Evolutionary conservation across 495 filamentous ascomycete species (phyloP).

Genomic region (Lasiosphaeria miniovina): DNA sequence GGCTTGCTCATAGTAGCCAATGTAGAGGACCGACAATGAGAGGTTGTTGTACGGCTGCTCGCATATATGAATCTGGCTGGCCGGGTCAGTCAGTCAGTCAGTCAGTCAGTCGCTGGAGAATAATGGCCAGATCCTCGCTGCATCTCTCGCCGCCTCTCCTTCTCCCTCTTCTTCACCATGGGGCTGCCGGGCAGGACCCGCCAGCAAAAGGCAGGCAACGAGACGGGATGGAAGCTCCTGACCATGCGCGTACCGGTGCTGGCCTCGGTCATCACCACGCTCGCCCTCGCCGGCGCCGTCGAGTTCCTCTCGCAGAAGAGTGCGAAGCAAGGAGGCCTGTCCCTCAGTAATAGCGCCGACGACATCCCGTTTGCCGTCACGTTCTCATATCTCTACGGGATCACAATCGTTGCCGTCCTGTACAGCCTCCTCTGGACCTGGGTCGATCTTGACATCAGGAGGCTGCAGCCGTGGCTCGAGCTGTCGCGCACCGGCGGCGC

Average conservation of each 20-base stretch:
- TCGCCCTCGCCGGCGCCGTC: slow-evolving; percentile 29
- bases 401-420: slow-evolving; percentile 41
- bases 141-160: no score
- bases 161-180: no score
- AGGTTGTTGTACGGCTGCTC: background rate
- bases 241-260: slow-evolving; percentile 34
- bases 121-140: no score
- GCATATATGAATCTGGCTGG: no score
- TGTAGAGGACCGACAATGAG: slow-evolving; percentile 15
- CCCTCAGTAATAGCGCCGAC: slow-evolving; percentile 27
- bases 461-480: slow-evolving; percentile 48
- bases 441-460: slow-evolving; percentile 46
- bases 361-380: slow-evolving; percentile 22
- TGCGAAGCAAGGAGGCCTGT: slow-evolving; percentile 31
- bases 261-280: slow-evolving; percentile 18
- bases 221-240: slow-evolving; percentile 36
- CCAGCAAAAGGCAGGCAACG: background rate
- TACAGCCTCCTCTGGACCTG: slow-evolving; percentile 46
- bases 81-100: no score
- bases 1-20: slow-evolving; percentile 30
- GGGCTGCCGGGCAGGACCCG: no score
- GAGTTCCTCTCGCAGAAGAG: slow-evolving; percentile 29
- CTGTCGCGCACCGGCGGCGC: slow-evolving; percentile 41
- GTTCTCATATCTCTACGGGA: slow-evolving; percentile 39
- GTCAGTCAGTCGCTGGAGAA: no score